Conservation (phyloP, 2,329 filamentous ascomycete species). For the Botrytis fabae region DNA sequence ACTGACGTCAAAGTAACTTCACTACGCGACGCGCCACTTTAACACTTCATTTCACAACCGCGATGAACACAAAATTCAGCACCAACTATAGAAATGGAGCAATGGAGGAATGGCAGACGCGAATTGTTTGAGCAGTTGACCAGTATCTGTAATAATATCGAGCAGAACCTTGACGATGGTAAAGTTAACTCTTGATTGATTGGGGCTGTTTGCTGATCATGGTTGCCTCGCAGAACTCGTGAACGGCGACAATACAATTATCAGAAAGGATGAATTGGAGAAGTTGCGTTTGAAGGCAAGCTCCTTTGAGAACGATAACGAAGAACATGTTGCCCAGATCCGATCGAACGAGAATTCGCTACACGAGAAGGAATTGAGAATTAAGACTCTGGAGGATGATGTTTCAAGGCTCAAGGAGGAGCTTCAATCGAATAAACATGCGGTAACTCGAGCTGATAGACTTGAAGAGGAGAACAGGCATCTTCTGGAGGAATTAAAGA, state of each 20-base stretch:
- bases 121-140: constrained; percentile 33
- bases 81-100: constrained; percentile 32
- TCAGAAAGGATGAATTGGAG: constrained; percentile 14
- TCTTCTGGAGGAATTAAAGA: constrained; percentile 31
- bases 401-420: constrained; percentile 27
- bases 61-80: constrained; percentile 6
- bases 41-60: not conserved
- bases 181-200: not conserved
- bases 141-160: constrained; percentile 32
- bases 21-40: constrained; percentile 13
- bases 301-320: not conserved
- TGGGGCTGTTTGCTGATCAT: not conserved
- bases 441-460: constrained; percentile 24
- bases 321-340: not conserved
- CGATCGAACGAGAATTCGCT: not conserved
- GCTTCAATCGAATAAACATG: constrained; percentile 26
- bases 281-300: not conserved
- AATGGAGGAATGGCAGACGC: constrained; percentile 33
- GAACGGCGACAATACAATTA: constrained; percentile 16
- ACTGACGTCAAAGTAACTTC: not conserved
- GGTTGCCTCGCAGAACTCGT: constrained; percentile 20
- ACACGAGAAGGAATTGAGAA: constrained; percentile 16
- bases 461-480: constrained; percentile 28
- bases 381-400: constrained; percentile 16
- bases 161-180: constrained; percentile 33